These are phyloP conservation scores for Dorcoceras hygrometricum DNA, from an alignment of 257 asterid genomes.

Conservation along the genomic window DNA sequence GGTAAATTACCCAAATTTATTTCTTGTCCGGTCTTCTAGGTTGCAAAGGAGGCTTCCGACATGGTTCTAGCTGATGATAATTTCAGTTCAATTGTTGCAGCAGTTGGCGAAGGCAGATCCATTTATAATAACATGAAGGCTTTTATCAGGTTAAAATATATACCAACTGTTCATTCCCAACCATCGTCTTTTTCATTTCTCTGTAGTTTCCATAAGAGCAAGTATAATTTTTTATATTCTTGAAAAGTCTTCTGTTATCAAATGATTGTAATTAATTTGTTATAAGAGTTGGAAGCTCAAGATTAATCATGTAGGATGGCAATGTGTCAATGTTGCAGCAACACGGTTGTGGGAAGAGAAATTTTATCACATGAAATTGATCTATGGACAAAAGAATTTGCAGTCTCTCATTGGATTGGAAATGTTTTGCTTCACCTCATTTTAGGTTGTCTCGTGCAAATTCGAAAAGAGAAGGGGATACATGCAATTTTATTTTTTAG, in stretches of 20 bases:
- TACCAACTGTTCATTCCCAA: constrained; percentile 5
- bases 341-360: neutral
- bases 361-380: neutral
- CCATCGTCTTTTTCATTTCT: constrained; percentile 9
- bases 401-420: neutral
- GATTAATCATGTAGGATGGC: neutral
- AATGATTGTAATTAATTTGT: neutral
- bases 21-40: constrained; percentile 41
- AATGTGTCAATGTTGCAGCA: neutral
- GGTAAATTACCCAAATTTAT: neutral
- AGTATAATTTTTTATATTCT: too few relatives aligned
- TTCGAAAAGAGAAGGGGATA: neutral
- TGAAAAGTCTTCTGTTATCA: neutral
- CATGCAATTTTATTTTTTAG: neutral
- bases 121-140: constrained; percentile 93
- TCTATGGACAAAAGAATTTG: neutral
- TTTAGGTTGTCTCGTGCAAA: constrained; percentile 7
- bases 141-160: constrained; percentile 68
- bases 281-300: neutral
- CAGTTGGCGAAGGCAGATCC: constrained; percentile 97
- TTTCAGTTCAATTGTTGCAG: constrained; percentile 90
- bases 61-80: constrained; percentile 99
- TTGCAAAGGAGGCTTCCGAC: constrained; percentile 99
- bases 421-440: neutral
- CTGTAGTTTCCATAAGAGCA: neutral